Conservation (phyloP, 2,329 filamentous ascomycete species). For the Ceratocystis harringtonii region DNA sequence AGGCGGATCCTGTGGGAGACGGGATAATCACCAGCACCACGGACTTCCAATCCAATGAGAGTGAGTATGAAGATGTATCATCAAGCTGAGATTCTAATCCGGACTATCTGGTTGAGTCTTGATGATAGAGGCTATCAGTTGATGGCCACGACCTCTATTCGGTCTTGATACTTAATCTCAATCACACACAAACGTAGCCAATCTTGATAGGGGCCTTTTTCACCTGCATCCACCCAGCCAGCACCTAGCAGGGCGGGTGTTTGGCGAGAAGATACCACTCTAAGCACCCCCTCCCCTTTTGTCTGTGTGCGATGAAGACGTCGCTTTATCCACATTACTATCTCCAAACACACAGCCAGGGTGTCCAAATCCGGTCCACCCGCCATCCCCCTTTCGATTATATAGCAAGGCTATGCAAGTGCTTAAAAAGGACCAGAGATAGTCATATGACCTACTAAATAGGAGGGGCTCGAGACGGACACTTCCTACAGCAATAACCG, state of each 20-base stretch:
- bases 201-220: not conserved
- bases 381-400: not conserved
- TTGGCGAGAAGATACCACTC: not conserved
- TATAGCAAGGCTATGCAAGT: not conserved
- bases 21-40: not conserved
- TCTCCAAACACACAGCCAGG: not conserved
- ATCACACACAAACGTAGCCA: not conserved
- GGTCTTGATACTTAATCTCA: not conserved
- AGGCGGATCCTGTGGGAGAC: not conserved
- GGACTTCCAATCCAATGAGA: not conserved
- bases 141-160: not conserved
- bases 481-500: not conserved
- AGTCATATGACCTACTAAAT: not conserved
- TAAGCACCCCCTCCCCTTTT: not conserved
- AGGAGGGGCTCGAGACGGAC: not conserved
- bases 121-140: not conserved
- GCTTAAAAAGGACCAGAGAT: not conserved
- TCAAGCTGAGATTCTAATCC: not conserved
- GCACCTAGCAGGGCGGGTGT: not conserved
- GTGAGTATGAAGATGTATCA: not conserved
- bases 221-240: not conserved
- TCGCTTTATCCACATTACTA: not conserved
- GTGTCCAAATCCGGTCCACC: not conserved
- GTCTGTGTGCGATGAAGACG: not conserved
- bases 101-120: not conserved